A percentile compares a stretch with the other conserved stretches of the same genome.
These are phyloP conservation scores for Capsicum baccatum DNA, from an alignment of 257 asterid species.

Conservation along the genomic window DNA sequence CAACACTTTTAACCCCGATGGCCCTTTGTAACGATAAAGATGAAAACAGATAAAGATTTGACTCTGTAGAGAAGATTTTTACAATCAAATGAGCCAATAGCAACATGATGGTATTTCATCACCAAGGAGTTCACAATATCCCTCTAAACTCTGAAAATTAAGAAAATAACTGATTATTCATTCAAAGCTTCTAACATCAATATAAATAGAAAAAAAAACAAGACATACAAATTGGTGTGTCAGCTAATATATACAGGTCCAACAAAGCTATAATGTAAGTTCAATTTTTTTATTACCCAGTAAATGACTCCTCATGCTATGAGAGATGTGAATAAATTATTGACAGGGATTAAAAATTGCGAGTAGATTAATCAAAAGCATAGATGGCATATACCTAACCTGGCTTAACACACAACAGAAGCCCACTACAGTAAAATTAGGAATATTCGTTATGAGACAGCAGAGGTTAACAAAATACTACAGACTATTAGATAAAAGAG, in stretches of 20 bases:
- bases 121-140: slow-evolving; percentile 75
- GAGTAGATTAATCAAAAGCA: neutral
- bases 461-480: slow-evolving; percentile 10
- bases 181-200: slow-evolving; percentile 26
- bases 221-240: slow-evolving; percentile 20
- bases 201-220: slow-evolving; percentile 7
- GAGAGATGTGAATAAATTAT: slow-evolving; percentile 13
- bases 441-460: neutral
- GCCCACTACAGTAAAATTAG: slow-evolving; percentile 3
- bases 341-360: neutral
- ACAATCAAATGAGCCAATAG: slow-evolving; percentile 94
- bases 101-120: slow-evolving; percentile 70
- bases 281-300: neutral
- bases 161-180: slow-evolving; percentile 26
- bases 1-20: neutral
- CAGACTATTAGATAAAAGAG: neutral
- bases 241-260: slow-evolving; percentile 18
- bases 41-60: too few relatives aligned
- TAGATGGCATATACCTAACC: slow-evolving; percentile 13
- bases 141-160: slow-evolving; percentile 64
- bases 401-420: slow-evolving; percentile 18
- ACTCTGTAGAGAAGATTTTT: slow-evolving; percentile 84
- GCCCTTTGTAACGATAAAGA: too few relatives aligned
- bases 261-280: slow-evolving; percentile 11
- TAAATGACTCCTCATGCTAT: slow-evolving; percentile 18